These are phyloP conservation scores for Dendrobium officinale DNA, from an alignment of 106 monocot species.

Conservation along the genomic window DNA sequence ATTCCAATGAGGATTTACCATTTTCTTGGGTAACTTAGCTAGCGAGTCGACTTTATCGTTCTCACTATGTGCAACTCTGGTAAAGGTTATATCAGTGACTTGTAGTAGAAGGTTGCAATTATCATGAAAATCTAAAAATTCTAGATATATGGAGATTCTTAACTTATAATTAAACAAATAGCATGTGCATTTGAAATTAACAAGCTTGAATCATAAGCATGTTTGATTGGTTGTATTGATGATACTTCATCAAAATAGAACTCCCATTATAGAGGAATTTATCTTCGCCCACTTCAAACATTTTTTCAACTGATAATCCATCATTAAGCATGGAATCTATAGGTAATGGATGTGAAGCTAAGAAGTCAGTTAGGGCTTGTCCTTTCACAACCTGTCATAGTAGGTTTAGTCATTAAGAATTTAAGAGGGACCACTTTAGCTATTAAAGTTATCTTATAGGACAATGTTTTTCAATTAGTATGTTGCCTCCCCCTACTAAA, in stretches of 20 bases:
- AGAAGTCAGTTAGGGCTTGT: not conserved
- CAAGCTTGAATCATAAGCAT: no score
- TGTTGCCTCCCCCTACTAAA: no score
- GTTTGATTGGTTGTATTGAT: not conserved
- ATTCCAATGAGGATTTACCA: not conserved
- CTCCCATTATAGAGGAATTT: not conserved
- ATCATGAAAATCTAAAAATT: no score
- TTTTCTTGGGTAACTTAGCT: not conserved
- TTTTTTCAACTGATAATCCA: conserved; percentile 3
- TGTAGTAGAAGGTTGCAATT: not conserved
- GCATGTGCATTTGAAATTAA: no score
- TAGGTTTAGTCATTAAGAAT: not conserved
- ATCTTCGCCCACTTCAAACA: not conserved
- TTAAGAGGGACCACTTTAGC: not conserved
- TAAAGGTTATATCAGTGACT: not conserved
- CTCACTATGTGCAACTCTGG: not conserved
- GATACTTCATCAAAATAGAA: conserved; percentile 9
- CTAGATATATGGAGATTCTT: no score
- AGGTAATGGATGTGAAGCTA: not conserved
- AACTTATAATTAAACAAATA: no score
- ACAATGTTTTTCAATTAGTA: not conserved
- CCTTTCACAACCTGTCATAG: not conserved
- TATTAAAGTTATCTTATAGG: not conserved
- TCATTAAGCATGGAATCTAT: not conserved
- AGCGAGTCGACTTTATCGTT: not conserved